Base-by-base conservation (phyloP, 345 rosid species). In the Moricandia arvensis region DNA sequence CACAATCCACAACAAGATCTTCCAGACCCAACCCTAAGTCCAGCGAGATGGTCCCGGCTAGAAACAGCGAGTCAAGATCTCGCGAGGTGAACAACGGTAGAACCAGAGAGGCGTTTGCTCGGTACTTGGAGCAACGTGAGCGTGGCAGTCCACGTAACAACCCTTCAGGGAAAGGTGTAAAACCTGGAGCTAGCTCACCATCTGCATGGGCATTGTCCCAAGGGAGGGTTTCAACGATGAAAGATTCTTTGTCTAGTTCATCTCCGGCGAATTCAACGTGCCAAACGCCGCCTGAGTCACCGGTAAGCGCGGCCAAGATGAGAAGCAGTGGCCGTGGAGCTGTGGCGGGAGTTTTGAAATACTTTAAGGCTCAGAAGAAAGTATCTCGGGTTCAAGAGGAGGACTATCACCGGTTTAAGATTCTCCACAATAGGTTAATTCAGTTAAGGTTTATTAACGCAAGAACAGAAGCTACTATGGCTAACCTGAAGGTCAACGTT, bases 201-300 rank as follows among this genome's bases (percentile, higher is more conserved):
- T 93, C 95, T 1, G 93, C 98, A 3, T 89, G 96, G 98, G 91
- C 90, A 4, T 74, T 88, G 69, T 92, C 94, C 2, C 89, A 90
- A 0, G 96, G 94, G 21, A 80, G 94, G 47, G 53, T 59, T 69
- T 45, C 71, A 3, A 69, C 59, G 15, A 24, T n/a, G 68, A 72
- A 68, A 30, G 18, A 33, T 7, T 7, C 63, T 59, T 6, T 18
- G 7, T 66, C 77, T n/a, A 64, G 61, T 38, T 77, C 80, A 58
- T 33, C 63, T 65, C 68, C 72, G 29, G 15, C 63, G 9, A 12
- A 77, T 31, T 68, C 83, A 15, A 76, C 69, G 57, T 80, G 68
- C n/a, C 29, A 74, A 68, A 72, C 71, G 12, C 63, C 79, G 2
- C 80, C 85, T 18, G 81, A 81, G 57, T 69, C 82, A 1, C 74